Percentiles rank a stretch among this genome's conserved stretches.
Evolutionary conservation across 495 filamentous ascomycete species (phyloP).

Genomic region (Tuber aestivum): DNA sequence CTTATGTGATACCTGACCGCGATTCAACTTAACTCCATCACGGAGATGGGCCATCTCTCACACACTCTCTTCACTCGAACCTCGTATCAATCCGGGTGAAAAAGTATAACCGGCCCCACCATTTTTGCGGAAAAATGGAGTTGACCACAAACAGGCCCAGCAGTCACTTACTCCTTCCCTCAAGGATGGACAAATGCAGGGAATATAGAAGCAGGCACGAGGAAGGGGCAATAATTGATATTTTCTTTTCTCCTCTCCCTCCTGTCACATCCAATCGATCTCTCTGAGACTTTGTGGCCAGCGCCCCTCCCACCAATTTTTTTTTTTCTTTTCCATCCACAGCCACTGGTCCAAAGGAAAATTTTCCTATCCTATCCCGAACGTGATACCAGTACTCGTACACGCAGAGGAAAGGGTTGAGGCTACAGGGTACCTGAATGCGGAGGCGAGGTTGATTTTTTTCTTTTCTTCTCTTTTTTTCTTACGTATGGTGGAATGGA

Average conservation of each 20-base stretch:
- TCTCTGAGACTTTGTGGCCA: slow-evolving; percentile 6
- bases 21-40: slow-evolving; percentile 4
- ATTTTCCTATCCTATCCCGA: slow-evolving; percentile 4
- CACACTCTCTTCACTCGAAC: neutral
- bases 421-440: slow-evolving; percentile 2
- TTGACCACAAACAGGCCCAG: slow-evolving; percentile 27
- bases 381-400: neutral
- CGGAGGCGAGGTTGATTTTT: slow-evolving; percentile 10
- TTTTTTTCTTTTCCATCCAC: slow-evolving; percentile 3
- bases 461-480: neutral
- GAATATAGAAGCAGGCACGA: slow-evolving; percentile 31
- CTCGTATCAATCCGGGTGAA: slow-evolving; percentile 21
- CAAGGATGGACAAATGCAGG: slow-evolving; percentile 16
- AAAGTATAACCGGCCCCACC: slow-evolving; percentile 14
- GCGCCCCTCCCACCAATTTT: slow-evolving; percentile 4
- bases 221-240: slow-evolving; percentile 16
- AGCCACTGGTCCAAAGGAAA: slow-evolving; percentile 2
- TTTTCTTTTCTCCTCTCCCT: neutral
- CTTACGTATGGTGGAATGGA: neutral
- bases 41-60: neutral
- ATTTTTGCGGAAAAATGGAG: slow-evolving; percentile 16
- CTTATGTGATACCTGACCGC: slow-evolving; percentile 6
- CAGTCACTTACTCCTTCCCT: slow-evolving; percentile 9
- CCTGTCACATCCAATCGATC: slow-evolving; percentile 24
- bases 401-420: neutral